Evolutionary conservation across 805 yeast genomes (phyloP).

Genomic region (Candida morakotiae): DNA sequence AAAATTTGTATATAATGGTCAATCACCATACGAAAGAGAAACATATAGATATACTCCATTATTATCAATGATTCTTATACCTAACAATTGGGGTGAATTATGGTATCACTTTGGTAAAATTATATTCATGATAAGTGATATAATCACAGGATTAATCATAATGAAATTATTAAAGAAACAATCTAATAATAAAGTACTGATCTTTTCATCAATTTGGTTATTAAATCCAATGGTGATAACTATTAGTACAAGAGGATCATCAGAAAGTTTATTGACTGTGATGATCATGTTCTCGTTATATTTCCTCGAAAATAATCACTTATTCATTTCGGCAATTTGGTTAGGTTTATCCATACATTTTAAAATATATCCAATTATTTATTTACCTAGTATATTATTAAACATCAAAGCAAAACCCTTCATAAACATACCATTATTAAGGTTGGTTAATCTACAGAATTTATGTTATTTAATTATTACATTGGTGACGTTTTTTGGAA

Average conservation of each 20-base stretch:
- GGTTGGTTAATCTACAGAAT: slow-evolving; percentile 37
- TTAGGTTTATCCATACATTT: slow-evolving; percentile 84
- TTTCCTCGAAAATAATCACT: slow-evolving; percentile 30
- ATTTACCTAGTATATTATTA: slow-evolving; percentile 66
- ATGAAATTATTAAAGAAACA: slow-evolving; percentile 34
- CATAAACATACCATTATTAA: slow-evolving; percentile 22
- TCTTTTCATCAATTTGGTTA: slow-evolving; percentile 69
- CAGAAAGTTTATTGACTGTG: slow-evolving; percentile 85
- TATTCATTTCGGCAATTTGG: slow-evolving; percentile 36
- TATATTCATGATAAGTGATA: slow-evolving; percentile 71
- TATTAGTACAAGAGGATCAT: slow-evolving; percentile 88
- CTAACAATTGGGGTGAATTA: slow-evolving; percentile 47
- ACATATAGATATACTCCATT: slow-evolving; percentile 94
- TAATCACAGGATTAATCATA: slow-evolving; percentile 69
- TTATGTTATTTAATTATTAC: slow-evolving; percentile 22
- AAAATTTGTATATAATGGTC: slow-evolving; percentile 50
- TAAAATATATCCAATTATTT: slow-evolving; percentile 89
- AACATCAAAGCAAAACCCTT: slow-evolving; percentile 18
- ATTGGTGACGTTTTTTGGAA: slow-evolving; percentile 41
- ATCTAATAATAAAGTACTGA: slow-evolving; percentile 26
- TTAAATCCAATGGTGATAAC: slow-evolving; percentile 93
- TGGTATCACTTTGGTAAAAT: slow-evolving; percentile 71
- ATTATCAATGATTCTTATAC: slow-evolving; percentile 76
- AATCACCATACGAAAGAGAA: slow-evolving; percentile 77
- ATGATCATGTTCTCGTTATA: slow-evolving; percentile 60